phyloP scores from a whole-genome alignment of 1,139 yeast genomes.

The Yamadazyma diospyri region DNA sequence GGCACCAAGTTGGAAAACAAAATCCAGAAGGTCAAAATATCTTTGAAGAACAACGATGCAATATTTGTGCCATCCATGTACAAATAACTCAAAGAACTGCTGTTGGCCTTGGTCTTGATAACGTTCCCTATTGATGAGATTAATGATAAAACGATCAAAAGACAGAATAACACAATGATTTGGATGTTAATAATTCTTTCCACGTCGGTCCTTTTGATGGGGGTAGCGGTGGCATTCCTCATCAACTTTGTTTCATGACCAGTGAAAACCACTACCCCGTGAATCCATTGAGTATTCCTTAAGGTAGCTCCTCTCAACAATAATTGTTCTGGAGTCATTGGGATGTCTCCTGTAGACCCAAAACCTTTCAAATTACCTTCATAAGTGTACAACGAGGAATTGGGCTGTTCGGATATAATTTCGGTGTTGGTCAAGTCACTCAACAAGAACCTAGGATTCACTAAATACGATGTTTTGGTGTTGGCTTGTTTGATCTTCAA shows the following conservation, averaged over 20 bases:
- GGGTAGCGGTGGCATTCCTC: conserved; percentile 99
- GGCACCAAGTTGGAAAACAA: conserved; percentile 94
- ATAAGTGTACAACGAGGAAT: conserved; percentile 88
- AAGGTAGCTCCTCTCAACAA: conserved; percentile 92
- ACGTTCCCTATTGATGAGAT: conserved; percentile 89
- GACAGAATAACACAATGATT: conserved; percentile 80
- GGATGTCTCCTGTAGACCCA: conserved; percentile 49
- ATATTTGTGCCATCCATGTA: conserved; percentile 67
- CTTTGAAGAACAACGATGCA: conserved; percentile 74
- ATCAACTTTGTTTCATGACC: conserved; percentile 97
- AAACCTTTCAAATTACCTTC: conserved; percentile 76
- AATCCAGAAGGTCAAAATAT: conserved; percentile 92
- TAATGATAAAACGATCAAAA: conserved; percentile 69
- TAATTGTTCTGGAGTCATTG: conserved; percentile 87
- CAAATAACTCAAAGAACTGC: conserved; percentile 56
- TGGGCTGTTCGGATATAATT: conserved; percentile 86
- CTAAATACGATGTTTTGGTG: conserved; percentile 70
- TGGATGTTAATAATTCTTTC: conserved; percentile 93
- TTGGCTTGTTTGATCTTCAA: conserved; percentile 89
- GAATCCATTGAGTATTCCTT: conserved; percentile 93
- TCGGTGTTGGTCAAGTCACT: conserved; percentile 31
- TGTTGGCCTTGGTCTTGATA: conserved; percentile 58
- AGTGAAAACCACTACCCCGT: conserved; percentile 90
- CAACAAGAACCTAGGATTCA: conserved; percentile 62
- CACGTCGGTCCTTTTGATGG: conserved; percentile 94